Evolutionary conservation across 192 early-diverging fungal species (phyloP).

Genomic region (Coemansia interrupta): DNA sequence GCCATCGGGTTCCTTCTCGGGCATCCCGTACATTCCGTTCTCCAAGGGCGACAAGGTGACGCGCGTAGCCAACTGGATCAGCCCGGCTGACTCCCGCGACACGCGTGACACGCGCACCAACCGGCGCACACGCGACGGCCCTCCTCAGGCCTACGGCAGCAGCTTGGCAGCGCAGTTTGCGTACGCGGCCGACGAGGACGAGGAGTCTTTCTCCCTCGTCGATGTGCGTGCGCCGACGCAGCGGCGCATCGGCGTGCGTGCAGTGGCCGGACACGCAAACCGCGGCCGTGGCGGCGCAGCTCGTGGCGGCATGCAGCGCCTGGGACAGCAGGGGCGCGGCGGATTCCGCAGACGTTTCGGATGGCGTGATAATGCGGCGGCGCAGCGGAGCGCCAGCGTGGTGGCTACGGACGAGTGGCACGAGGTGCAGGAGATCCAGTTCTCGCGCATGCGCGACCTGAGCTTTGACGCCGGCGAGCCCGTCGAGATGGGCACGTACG

Average conservation of each 20-base stretch:
- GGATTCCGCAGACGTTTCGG: slow-evolving; percentile 43
- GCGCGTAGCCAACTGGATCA: slow-evolving; percentile 91
- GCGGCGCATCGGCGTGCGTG: slow-evolving; percentile 28
- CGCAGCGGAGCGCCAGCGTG: slow-evolving; percentile 80
- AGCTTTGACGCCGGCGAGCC: slow-evolving; percentile 74
- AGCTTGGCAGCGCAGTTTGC: slow-evolving; percentile 79
- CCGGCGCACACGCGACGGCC: slow-evolving; percentile 45
- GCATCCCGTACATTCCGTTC: slow-evolving; percentile 93
- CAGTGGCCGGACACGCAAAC: slow-evolving; percentile 31
- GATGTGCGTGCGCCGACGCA: slow-evolving; percentile 36
- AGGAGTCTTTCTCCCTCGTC: slow-evolving; percentile 91
- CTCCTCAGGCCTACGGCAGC: slow-evolving; percentile 79
- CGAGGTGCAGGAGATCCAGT: slow-evolving; percentile 92
- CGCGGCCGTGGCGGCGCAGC: slow-evolving; percentile 44
- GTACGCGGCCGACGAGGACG: slow-evolving; percentile 87
- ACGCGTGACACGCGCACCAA: slow-evolving; percentile 49
- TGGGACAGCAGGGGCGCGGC: slow-evolving; percentile 22
- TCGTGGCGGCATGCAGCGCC: slow-evolving; percentile 26
- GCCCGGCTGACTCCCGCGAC: slow-evolving; percentile 62
- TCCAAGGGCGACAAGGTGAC: slow-evolving; percentile 93
- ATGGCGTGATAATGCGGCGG: slow-evolving; percentile 54
- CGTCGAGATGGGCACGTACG: slow-evolving; percentile 80
- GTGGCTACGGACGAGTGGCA: slow-evolving; percentile 86
- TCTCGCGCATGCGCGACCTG: slow-evolving; percentile 78
- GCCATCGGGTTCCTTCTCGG: slow-evolving; percentile 62